Base-by-base conservation (phyloP, 2,329 filamentous ascomycete species). In the Ascochyta koolunga region DNA sequence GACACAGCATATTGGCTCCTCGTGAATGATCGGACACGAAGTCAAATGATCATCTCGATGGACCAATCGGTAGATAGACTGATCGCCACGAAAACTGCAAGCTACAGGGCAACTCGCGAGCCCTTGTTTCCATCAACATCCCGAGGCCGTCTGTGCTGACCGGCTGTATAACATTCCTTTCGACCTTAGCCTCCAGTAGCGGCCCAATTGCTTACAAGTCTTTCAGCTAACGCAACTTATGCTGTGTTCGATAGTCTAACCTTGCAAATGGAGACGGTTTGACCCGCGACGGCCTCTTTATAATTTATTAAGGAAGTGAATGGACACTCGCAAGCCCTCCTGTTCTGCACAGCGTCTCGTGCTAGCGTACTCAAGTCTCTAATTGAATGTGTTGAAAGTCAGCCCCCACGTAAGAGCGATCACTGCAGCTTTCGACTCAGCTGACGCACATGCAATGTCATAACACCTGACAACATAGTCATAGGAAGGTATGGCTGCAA, bases 361-460 rank as follows among this genome's bases (percentile, higher is more conserved):
- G 21, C 47, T 50, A 43, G 47, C 40, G 32, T 39, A 38, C 43
- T 43, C 18, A 24, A 38, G 4, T 36, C 37, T 13, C 19, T 22
- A 16, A 37, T 22, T 43, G 6, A 43, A 38, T 13, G 8, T 25
- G 10, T 50, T 42, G 39, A 42, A 43, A 22, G 22, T 43, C 47
- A 50, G 47, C 47, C 33, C 47, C 47, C 47, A 37, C 24, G 16
- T 42, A 36, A 42, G 37, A 36, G 46, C 29, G 29, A 25, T 32
- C 27, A 22, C 33, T 35, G 38, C 38, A 50, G 46, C 46, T 33
- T 31, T 37, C 13, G 18, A 21, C 39, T 50, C 47, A 50, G 47
- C 47, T 50, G 39, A 50, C 39, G 19, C 39, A 43, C 32, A 13
- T 50, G 47, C 32, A 16, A n/a, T 8, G 15, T 35, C 5, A 35